Evolutionary conservation across 2,329 filamentous ascomycete genomes (phyloP), one percentile per base, ranked within the genome.

Genomic region (Penicillium hordei): DNA sequence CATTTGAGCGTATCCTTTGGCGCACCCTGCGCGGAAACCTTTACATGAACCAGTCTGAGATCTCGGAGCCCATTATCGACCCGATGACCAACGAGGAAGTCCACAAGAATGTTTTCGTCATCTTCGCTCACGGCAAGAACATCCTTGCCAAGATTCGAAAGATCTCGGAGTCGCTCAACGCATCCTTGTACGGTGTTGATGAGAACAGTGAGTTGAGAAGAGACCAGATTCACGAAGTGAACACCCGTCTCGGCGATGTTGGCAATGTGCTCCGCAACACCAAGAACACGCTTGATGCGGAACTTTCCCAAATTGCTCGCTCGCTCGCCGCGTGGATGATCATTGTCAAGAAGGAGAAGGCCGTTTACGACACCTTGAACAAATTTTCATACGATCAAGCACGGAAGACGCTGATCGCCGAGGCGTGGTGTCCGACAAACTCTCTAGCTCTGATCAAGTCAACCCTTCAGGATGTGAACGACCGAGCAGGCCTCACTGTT

Each of bases 11-110:
- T 59, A 99, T 99, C 67, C 83, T 99, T 51, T 99, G 94, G 94
- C 87, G 94, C 70, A 97, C 95, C 0, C 86, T 99, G 42, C 91
- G 94, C 75, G 94, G 94, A 70, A 99, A 99, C 77, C 81, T 99
- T 63, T 99, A 97, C 83, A 99, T 99, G 94, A 99, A 99, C 79
- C 95, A 99, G 81, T 93, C 93, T 40, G 94, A 99, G 82, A 99
- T 99, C 61, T 88, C 92, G 8, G 93, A 99, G 75, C 87, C 91
- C 38, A 89, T 99, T 67, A 83, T 96, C 73, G 91, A 99, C 75
- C 93, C 94, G 17, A 84, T 89, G 72, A 96, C 86, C 79, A 97
- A 97, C 74, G 93, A 97, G 78, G 83, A 90, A 63, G 84, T 95
- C 68, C 87, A 89, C 81, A 99, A 99, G 86, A 99, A 97, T 68